Evolutionary conservation across 2,329 filamentous ascomycete genomes (phyloP).

Genomic region (Pseudocercospora crystallina): DNA sequence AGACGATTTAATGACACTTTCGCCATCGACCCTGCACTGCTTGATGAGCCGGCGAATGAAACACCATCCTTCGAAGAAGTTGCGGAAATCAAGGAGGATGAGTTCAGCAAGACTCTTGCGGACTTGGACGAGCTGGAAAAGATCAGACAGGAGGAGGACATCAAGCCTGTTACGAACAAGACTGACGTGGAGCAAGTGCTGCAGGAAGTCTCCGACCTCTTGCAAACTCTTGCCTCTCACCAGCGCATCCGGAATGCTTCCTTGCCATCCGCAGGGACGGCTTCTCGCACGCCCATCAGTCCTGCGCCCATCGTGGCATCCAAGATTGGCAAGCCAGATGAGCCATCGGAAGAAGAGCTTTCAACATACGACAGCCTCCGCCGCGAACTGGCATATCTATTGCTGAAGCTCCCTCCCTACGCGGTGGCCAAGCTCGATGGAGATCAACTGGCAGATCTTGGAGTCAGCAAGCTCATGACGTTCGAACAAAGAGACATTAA

Average conservation of each 20-base stretch:
- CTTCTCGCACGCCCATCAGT: constrained; percentile 41
- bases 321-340: constrained; percentile 58
- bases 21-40: constrained; percentile 51
- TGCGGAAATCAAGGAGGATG: constrained; percentile 36
- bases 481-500: constrained; percentile 71
- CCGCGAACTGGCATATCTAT: constrained; percentile 70
- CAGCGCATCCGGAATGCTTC: constrained; percentile 76
- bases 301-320: constrained; percentile 64
- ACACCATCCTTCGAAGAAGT: constrained; percentile 25
- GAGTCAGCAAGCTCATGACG: constrained; percentile 76
- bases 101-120: constrained; percentile 29
- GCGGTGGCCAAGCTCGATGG: constrained; percentile 83
- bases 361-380: constrained; percentile 71
- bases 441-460: constrained; percentile 77
- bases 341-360: constrained; percentile 61
- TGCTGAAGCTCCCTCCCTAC: constrained; percentile 76
- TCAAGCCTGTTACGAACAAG: constrained; percentile 33
- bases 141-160: constrained; percentile 24
- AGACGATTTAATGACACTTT: constrained; percentile 65
- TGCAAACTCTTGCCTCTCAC: constrained; percentile 74
- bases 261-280: constrained; percentile 50
- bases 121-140: constrained; percentile 30
- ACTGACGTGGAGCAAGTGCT: constrained; percentile 52
- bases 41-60: constrained; percentile 31
- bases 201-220: constrained; percentile 70